Percentiles rank a stretch among this genome's conserved stretches.
Conservation (phyloP, 768 basidiomycete species). For the Hypholoma fasciculare region DNA sequence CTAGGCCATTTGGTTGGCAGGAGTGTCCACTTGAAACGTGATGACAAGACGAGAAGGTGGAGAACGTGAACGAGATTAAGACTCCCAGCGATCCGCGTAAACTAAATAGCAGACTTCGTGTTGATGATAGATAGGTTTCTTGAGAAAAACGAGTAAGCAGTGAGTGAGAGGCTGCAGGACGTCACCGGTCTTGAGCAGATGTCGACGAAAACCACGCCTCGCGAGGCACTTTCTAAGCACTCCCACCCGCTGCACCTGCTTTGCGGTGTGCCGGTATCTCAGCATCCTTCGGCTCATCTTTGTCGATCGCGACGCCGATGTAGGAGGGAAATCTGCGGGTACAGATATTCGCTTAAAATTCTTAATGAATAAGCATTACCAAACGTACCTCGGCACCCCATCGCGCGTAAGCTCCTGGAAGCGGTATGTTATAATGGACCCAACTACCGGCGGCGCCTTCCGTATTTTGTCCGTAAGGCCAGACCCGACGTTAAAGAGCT, state of each 20-base stretch:
- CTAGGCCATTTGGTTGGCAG: neutral
- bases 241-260: neutral
- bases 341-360: neutral
- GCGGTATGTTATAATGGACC: slow-evolving; percentile 55
- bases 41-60: neutral
- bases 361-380: neutral
- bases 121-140: neutral
- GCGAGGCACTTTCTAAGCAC: neutral
- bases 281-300: slow-evolving; percentile 55
- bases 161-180: neutral
- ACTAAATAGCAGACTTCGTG: neutral
- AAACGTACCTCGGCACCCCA: slow-evolving; percentile 51
- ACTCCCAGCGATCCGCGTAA: neutral
- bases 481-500: slow-evolving; percentile 59
- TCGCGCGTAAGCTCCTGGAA: slow-evolving; percentile 61
- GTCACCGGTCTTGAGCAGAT: neutral
- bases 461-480: slow-evolving; percentile 56
- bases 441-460: slow-evolving; percentile 52
- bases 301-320: slow-evolving; percentile 52
- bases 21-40: neutral
- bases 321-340: slow-evolving; percentile 52
- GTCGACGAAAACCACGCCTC: neutral
- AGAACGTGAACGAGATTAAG: neutral
- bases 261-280: slow-evolving; percentile 41
- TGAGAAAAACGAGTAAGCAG: too few relatives aligned